Conservation (phyloP, 2,329 filamentous ascomycete genomes). For the Thielaviopsis populi region DNA sequence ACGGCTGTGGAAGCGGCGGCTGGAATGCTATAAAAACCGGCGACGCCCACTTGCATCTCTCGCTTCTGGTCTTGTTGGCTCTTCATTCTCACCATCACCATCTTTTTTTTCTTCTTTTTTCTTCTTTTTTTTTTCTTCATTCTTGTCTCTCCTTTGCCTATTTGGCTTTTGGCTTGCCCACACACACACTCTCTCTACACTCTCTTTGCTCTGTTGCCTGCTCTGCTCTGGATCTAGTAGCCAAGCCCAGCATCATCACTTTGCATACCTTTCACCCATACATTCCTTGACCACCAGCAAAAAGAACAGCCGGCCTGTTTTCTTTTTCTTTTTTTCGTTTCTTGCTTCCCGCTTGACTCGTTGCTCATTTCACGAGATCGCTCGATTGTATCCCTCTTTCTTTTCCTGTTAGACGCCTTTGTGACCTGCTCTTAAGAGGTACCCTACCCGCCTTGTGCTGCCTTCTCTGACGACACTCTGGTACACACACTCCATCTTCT, state of each 20-base stretch:
- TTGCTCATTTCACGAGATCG: conserved; percentile 7
- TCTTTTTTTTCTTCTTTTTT: conserved; percentile 3
- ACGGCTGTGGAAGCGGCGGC: not conserved
- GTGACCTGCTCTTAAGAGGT: not conserved
- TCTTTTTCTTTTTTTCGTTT: conserved; percentile 10
- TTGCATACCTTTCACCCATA: not conserved
- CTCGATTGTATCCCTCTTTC: not conserved
- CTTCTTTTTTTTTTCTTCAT: conserved; percentile 8
- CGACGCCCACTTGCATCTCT: not conserved
- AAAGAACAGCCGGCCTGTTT: not conserved
- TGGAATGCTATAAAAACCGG: conserved; percentile 15
- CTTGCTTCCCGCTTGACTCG: conserved; percentile 7
- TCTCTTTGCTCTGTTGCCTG: too few relatives aligned
- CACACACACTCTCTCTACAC: not conserved
- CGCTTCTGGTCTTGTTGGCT: not conserved
- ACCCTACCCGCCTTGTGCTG: not conserved
- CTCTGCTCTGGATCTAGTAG: too few relatives aligned
- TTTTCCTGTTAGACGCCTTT: not conserved
- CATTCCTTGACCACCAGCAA: not conserved
- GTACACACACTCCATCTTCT: not conserved
- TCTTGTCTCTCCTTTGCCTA: conserved; percentile 2
- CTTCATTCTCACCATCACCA: not conserved
- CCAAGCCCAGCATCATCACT: not conserved
- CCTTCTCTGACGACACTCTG: not conserved
- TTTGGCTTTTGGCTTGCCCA: conserved; percentile 1